Base-by-base conservation (phyloP, 495 filamentous ascomycete genomes). In the Astrothelium subdiscretum region DNA sequence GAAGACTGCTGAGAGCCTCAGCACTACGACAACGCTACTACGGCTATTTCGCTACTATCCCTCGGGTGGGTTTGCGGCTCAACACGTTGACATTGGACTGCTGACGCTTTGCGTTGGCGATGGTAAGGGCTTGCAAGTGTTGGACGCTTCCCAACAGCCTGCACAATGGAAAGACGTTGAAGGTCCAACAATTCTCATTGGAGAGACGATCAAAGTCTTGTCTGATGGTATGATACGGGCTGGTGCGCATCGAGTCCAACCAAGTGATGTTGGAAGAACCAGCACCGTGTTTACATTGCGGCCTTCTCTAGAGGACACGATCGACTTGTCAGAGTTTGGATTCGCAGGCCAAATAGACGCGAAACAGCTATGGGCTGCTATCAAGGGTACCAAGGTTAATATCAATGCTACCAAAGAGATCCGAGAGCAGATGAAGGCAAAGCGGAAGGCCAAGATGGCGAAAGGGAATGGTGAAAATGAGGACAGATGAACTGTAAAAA, bases 41-140 rank as follows among this genome's bases (percentile, higher is more conserved):
- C 22, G 65, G 22, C 32, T 64, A 15, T 66, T 66, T 32, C 62
- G 48, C 22, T 66, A 66, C 31, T 31, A 61, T 29, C 65, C 65
- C 22, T 38, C 24, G 2, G 32, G 38, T 8, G 65, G 65, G 18
- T 44, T 66, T 2, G 65, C 65, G 8, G 48, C 22, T 22, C n/a
- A 59, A 22, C 65, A 66, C 29, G 54, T 57, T n/a, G 65, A 66
- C 35, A 61, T 57, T 31, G 65, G 65, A 15, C 65, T 66, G 5
- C 31, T 66, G 26, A 66, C 65, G 20, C 58, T 66, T 8, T 66
- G 65, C 58, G 42, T 66, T 29, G 62, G 62, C 22, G 29, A 57
- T 12, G 58, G 40, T 1, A 38, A 57, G 32, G 65, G 65, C n/a
- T 40, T 66, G 20, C 65, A 66, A 31, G 29, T 66, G 1, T 59